Conservation (phyloP, 805 yeast species). For the Teunomyces lycoperdinae region DNA sequence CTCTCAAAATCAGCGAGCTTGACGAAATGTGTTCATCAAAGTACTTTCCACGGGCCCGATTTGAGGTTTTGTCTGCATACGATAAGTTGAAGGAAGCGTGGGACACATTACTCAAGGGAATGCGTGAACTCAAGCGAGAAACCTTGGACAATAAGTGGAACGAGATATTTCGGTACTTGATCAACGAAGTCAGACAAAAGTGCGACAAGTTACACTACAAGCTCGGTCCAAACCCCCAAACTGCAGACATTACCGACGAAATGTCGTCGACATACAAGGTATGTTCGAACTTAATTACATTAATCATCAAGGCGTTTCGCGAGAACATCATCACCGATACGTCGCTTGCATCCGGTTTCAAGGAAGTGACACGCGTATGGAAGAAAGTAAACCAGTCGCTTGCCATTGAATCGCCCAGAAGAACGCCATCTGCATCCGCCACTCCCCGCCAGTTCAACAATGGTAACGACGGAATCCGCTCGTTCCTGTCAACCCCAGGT, state of each 20-base stretch:
- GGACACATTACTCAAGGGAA: constrained; percentile 38
- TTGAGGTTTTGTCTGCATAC: constrained; percentile 3
- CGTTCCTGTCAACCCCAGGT: constrained; percentile 14
- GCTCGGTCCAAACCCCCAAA: not conserved
- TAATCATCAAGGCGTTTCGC: constrained; percentile 31
- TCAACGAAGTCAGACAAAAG: constrained; percentile 33
- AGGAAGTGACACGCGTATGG: constrained; percentile 14
- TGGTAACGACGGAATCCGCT: constrained; percentile 12
- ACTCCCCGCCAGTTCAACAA: constrained; percentile 5
- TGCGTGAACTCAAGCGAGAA: constrained; percentile 42
- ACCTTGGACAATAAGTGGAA: constrained; percentile 56
- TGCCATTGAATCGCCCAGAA: not conserved
- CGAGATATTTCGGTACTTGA: constrained; percentile 47
- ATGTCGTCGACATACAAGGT: constrained; percentile 33
- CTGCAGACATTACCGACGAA: constrained; percentile 23
- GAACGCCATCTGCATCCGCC: not conserved
- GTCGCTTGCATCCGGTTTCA: constrained; percentile 16
- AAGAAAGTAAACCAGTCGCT: not conserved
- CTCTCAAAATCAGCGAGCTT: constrained; percentile 47
- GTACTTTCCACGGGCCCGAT: constrained; percentile 5
- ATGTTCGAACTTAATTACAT: constrained; percentile 36
- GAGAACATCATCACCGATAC: constrained; percentile 38
- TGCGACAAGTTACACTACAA: constrained; percentile 13
- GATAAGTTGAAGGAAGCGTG: constrained; percentile 28
- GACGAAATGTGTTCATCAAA: constrained; percentile 20